Evolutionary conservation across 495 filamentous ascomycete species (phyloP).

Genomic region (Parachaetomium inaequale): DNA sequence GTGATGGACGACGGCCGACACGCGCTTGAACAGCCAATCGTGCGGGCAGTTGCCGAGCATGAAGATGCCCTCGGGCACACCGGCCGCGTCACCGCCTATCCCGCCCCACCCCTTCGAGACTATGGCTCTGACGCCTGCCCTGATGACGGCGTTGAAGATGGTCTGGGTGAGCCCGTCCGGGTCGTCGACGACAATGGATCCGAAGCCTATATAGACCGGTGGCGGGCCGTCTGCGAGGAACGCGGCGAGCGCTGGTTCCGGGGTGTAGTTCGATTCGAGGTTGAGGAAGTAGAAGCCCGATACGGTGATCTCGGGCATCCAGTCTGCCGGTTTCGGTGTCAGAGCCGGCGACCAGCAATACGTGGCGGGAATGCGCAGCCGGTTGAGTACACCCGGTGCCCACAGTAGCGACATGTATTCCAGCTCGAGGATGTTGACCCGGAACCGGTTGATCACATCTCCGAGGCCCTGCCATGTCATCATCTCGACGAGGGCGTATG

Average conservation of each 20-base stretch:
- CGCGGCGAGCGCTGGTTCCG: slow-evolving; percentile 48
- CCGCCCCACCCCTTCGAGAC: slow-evolving; percentile 82
- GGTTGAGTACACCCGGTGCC: slow-evolving; percentile 60
- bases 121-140: slow-evolving; percentile 65
- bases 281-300: slow-evolving; percentile 65
- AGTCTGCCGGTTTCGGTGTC: slow-evolving; percentile 63
- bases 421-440: slow-evolving; percentile 55
- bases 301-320: slow-evolving; percentile 59
- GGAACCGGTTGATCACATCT: slow-evolving; percentile 63
- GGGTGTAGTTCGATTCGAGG: slow-evolving; percentile 56
- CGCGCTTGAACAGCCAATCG: slow-evolving; percentile 76
- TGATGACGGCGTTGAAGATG: slow-evolving; percentile 65
- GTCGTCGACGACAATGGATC: slow-evolving; percentile 77
- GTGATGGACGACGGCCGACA: slow-evolving; percentile 75
- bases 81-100: slow-evolving; percentile 59
- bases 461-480: slow-evolving; percentile 63
- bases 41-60: slow-evolving; percentile 77
- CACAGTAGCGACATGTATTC: slow-evolving; percentile 61
- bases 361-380: slow-evolving; percentile 59
- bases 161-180: slow-evolving; percentile 61
- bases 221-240: slow-evolving; percentile 60
- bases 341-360: slow-evolving; percentile 66
- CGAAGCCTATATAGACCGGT: slow-evolving; percentile 79
- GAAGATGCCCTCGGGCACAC: slow-evolving; percentile 64
- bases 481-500: slow-evolving; percentile 68